Evolutionary conservation across 768 basidiomycete species (phyloP).

Genomic region (Trichaptum fuscoviolaceum): DNA sequence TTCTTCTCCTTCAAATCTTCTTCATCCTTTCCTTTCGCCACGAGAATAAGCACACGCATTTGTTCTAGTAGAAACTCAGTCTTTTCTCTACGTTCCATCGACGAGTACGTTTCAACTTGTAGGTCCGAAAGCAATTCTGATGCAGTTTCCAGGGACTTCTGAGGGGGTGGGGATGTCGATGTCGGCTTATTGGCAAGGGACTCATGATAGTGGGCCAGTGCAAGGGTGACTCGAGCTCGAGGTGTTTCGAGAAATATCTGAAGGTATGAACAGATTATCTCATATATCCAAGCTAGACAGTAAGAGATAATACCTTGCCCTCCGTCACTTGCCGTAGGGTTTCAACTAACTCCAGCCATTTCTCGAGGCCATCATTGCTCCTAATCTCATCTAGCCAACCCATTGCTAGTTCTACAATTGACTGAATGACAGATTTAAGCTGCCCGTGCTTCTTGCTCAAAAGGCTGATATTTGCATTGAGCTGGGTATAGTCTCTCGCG

Average conservation of each 20-base stretch:
- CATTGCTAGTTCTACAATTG: conserved; percentile 87
- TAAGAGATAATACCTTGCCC: conserved; percentile 69
- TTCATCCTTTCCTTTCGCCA: conserved; percentile 71
- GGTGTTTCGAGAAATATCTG: conserved; percentile 97
- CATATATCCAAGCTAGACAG: background rate
- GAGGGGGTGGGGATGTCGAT: conserved; percentile 32
- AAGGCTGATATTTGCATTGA: conserved; percentile 63
- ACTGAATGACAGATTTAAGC: conserved; percentile 81
- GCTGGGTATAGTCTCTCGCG: conserved; percentile 58
- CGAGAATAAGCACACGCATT: conserved; percentile 82
- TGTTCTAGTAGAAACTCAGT: conserved; percentile 98
- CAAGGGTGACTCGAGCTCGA: conserved; percentile 87
- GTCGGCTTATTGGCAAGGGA: conserved; percentile 44
- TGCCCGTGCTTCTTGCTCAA: conserved; percentile 98
- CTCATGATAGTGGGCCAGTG: conserved; percentile 85
- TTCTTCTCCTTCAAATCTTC: conserved; percentile 57
- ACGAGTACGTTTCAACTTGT: conserved; percentile 98
- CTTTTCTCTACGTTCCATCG: conserved; percentile 97
- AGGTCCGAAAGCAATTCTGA: conserved; percentile 91
- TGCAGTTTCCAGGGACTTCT: conserved; percentile 76
- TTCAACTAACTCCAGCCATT: conserved; percentile 85
- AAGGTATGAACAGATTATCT: background rate
- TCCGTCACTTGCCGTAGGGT: conserved; percentile 90
- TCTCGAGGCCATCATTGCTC: conserved; percentile 56
- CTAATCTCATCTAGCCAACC: conserved; percentile 77